Percentiles rank a stretch among this genome's conserved stretches.
phyloP scores from a whole-genome alignment of 805 yeast genomes.

The Candida sithepensis region DNA sequence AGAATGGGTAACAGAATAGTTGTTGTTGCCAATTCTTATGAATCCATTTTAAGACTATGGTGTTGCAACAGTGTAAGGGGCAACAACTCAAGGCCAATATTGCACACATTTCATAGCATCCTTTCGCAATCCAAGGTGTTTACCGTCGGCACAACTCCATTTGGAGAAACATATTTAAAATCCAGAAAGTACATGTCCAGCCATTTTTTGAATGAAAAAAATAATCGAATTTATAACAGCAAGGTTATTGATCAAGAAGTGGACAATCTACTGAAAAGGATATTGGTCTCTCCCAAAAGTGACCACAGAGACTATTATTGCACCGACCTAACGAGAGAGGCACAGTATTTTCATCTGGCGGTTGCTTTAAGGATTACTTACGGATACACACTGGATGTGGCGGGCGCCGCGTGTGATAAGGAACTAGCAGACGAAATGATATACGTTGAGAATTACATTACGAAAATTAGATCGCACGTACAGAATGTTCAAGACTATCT shows the following conservation, averaged over 20 bases:
- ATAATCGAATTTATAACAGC: conserved; percentile 31
- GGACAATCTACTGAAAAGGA: conserved; percentile 19
- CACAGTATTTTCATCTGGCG: conserved; percentile 50
- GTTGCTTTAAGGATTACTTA: conserved; percentile 50
- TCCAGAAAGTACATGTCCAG: conserved; percentile 48
- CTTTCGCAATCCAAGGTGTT: conserved; percentile 52
- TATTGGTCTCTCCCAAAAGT: conserved; percentile 1
- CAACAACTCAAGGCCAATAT: conserved; percentile 63
- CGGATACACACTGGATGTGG: conserved; percentile 46
- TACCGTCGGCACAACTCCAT: conserved; percentile 66
- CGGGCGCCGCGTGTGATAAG: conserved; percentile 33
- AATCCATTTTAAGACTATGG: conserved; percentile 54
- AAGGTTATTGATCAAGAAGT: conserved; percentile 39
- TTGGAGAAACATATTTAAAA: conserved; percentile 41
- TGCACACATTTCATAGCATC: conserved; percentile 64
- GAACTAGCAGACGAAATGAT: conserved; percentile 49
- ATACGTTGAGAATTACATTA: conserved; percentile 52
- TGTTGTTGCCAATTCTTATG: conserved; percentile 65
- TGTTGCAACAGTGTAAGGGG: conserved; percentile 40
- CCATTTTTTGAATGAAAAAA: conserved; percentile 36
- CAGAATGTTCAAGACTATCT: conserved; percentile 54
- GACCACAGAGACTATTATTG: conserved; percentile 25
- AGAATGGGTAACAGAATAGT: conserved; percentile 54
- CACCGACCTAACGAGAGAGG: conserved; percentile 35
- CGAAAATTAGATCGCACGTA: conserved; percentile 53